Evolutionary conservation across 371 early-diverging fungal genomes (phyloP).

Genomic region (Circinella minor): DNA sequence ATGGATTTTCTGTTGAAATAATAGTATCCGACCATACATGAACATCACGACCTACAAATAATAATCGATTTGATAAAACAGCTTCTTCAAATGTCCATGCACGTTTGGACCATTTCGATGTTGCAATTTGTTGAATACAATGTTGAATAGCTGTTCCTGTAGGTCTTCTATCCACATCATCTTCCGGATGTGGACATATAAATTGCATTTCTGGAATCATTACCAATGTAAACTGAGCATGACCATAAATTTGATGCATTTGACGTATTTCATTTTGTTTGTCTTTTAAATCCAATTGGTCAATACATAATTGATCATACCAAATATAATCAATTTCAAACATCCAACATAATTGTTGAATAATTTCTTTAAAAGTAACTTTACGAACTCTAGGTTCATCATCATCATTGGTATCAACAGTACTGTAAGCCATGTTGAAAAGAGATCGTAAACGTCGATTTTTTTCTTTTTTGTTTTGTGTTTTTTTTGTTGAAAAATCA

Average conservation of each 20-base stretch:
- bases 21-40: neutral
- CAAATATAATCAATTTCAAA: neutral
- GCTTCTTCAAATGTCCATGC: constrained; percentile 9
- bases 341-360: neutral
- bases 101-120: neutral
- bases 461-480: too few species aligned
- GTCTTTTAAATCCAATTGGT: neutral
- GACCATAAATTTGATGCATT: neutral
- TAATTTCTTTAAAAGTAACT: neutral
- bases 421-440: too few species aligned
- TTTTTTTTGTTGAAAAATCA: too few species aligned
- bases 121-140: neutral
- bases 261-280: neutral
- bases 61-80: neutral
- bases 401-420: too few species aligned
- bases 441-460: too few species aligned
- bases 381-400: too few species aligned
- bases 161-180: neutral
- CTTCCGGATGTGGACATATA: too few species aligned
- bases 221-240: neutral
- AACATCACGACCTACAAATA: neutral
- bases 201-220: neutral
- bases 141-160: neutral
- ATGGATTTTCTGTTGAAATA: neutral
- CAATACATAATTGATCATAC: neutral